Evolutionary conservation across 2,329 filamentous ascomycete species (phyloP), one percentile per base, ranked within the genome.

Genomic region (Eutypa lata): DNA sequence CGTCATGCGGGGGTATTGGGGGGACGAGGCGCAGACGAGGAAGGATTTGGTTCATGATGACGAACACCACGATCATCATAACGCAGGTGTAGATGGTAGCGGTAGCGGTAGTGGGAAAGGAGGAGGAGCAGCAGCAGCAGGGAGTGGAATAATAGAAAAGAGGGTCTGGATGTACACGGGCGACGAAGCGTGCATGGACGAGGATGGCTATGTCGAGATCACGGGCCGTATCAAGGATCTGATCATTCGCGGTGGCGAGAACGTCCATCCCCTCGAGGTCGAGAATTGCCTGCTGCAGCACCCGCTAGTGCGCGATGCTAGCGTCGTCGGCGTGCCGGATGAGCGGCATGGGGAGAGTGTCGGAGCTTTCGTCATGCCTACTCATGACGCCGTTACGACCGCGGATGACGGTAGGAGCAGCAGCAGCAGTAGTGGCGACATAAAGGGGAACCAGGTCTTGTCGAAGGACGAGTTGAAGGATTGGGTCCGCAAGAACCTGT

Each of bases 191-290:
- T 74, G 77, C 49, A 95, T 97, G 82, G 90, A 95, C 56, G 77
- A 72, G 4, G 79, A 91, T 26, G 94, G 93, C 2, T 97, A 91
- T 67, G 83, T 97, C 2, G 82, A 83, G 61, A 96, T 97, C 65
- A 97, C 91, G 1, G 91, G 92, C 3, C 80, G 92, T 16, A 93
- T 96, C 66, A 97, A 97, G 72, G 94, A 99, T 68, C 73, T 97
- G 51, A 97, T 99, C 62, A 97, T 97, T 67, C 83, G 91, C 24
- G 93, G 90, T 26, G 94, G 94, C 22, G 94, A 97, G 69, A 99
- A 99, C 68, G 96, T 97, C 52, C 90, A 96, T 68, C 94, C 94
- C 0, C 77, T 96, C 6, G 94, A 97, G 70, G 80, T 97, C 3
- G 94, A 99, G 70, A 92, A 95, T 66, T 93, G 86, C 60, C 78